Base-by-base conservation (phyloP, 306 rosid species). In the Acmispon strigosus region DNA sequence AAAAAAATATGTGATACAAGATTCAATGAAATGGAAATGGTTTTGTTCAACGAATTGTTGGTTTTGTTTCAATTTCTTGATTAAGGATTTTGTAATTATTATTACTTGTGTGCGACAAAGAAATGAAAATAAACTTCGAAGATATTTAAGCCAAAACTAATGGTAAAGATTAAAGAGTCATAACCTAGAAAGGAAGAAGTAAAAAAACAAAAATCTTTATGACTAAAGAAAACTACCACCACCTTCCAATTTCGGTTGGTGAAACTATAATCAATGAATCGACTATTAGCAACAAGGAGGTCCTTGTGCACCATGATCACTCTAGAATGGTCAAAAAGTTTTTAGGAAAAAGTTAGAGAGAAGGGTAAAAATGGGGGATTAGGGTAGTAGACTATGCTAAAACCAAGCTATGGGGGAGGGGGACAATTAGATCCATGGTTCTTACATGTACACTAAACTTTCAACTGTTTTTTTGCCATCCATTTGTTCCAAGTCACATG, bases 401-500 rank as follows among this genome's bases (percentile, higher is more conserved):
- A 72, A 83, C 67, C 45, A 36, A 76, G 49, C 34, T 10, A 67
- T 37, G 62, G 70, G 83, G 73, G 55, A 78, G 62, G 70, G 83
- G 73, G 55, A 78, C 77, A 81, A 64, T 74, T 70, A 69, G 76
- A 70, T 70, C 75, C 73, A 66, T 15, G 48, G 74, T 62, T 55
- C 27, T 41, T 72, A 32, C 3, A 50, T 60, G 76, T 57, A 42
- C 53, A 18, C 41, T 45, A 60, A 77, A 78, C 63, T 37, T 73
- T 74, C 80, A 76, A 79, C 74, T 52, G 56, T 69, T 44, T 3
- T 69, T 80, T 62, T 57, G 82, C 51, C 56, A 61, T 80, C 43
- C 68, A 62, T 70, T 62, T 70, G 65, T 50, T 79, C 71, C 57
- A 75, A 48, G 43, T 78, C 85, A 79, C 88, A 81, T 86, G 88